These are phyloP conservation scores for Verticillium dahliae DNA, from an alignment of 2,329 filamentous ascomycete genomes.

Conservation along the genomic window DNA sequence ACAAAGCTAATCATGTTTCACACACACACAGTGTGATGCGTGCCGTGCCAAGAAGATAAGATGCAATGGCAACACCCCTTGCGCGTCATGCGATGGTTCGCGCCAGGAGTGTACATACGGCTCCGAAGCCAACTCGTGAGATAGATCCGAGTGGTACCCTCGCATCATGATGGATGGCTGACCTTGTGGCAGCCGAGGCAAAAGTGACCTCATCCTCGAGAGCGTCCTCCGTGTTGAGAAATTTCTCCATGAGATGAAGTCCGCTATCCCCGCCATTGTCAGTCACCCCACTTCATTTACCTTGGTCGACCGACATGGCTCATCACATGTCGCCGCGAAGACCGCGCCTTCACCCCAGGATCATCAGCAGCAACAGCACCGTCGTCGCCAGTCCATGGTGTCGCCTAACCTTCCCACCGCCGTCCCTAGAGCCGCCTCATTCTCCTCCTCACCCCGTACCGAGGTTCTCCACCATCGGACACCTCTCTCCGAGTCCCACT, in stretches of 20 bases:
- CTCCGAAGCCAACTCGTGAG: conserved; percentile 36
- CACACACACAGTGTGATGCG: conserved; percentile 32
- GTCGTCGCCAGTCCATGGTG: conserved; percentile 6
- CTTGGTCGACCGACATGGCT: background rate
- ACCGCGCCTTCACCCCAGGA: conserved; percentile 3
- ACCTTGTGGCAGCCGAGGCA: conserved; percentile 30
- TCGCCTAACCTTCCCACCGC: conserved; percentile 11
- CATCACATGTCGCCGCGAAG: conserved; percentile 6
- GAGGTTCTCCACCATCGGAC: conserved; percentile 11
- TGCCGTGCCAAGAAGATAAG: conserved; percentile 38
- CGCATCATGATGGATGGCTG: conserved; percentile 1
- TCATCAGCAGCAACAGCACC: conserved; percentile 1
- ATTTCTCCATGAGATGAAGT: conserved; percentile 36
- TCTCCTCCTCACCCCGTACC: conserved; percentile 13
- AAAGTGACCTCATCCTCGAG: conserved; percentile 45
- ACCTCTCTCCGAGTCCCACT: conserved; percentile 14
- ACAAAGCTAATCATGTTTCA: background rate
- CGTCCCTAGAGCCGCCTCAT: conserved; percentile 13
- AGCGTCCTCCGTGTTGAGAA: conserved; percentile 41
- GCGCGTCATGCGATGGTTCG: conserved; percentile 27
- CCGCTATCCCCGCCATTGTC: conserved; percentile 24
- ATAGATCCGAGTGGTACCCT: conserved; percentile 3
- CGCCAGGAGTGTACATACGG: conserved; percentile 34
- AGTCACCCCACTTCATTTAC: background rate
- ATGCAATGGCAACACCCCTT: conserved; percentile 41